A percentile compares a stretch with the other conserved stretches of the same genome.
phyloP scores from a whole-genome alignment of 768 basidiomycete genomes.

The Filobasidium floriforme region DNA sequence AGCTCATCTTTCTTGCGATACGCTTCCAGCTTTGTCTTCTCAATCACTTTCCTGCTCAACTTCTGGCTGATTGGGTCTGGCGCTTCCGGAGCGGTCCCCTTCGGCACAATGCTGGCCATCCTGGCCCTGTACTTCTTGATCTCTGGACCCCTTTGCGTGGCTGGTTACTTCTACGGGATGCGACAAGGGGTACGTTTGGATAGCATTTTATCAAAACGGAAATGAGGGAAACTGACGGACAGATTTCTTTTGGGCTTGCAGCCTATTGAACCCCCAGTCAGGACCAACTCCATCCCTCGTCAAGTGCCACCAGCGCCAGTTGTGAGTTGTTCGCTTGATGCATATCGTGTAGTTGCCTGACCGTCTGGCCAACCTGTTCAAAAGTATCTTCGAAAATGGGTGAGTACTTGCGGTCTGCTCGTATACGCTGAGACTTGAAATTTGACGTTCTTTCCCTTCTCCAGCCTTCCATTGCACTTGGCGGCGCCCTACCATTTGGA shows the following conservation, averaged over 20 bases:
- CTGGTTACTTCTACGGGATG: constrained; percentile 78
- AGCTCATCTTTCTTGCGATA: background rate
- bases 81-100: constrained; percentile 92
- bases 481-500: constrained; percentile 86
- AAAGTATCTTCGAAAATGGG: background rate
- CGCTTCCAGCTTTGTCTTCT: constrained; percentile 62
- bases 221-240: background rate
- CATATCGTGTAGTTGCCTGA: too few relatives aligned
- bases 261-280: constrained; percentile 70
- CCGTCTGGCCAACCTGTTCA: background rate
- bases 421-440: too few relatives aligned
- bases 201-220: too few relatives aligned
- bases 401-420: too few relatives aligned
- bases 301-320: constrained; percentile 83
- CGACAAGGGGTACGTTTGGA: constrained; percentile 65
- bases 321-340: too few relatives aligned
- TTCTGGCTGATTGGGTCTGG: constrained; percentile 74
- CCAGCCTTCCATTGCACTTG: constrained; percentile 59
- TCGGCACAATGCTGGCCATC: constrained; percentile 84
- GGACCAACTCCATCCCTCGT: constrained; percentile 88
- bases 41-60: constrained; percentile 79
- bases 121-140: constrained; percentile 87
- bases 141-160: constrained; percentile 75
- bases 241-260: constrained; percentile 35
- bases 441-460: too few relatives aligned